Base-by-base conservation (phyloP, 2,329 filamentous ascomycete genomes). In the Torrubiella hemipterigena region DNA sequence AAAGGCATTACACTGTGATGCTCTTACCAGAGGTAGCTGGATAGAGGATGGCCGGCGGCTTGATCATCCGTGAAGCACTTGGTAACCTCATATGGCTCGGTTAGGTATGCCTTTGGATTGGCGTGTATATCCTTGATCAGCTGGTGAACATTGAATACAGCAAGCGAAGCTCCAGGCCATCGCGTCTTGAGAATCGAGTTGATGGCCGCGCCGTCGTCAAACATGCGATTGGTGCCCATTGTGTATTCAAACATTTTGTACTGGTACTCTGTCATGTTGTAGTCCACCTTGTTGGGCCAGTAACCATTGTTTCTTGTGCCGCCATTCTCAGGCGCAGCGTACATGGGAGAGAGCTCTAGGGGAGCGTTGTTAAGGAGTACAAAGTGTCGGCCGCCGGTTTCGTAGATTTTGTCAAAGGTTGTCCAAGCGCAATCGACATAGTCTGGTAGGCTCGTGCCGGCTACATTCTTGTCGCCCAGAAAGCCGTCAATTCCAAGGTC, bases 401-500 rank as follows among this genome's bases (percentile, higher is more conserved):
- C 10, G 22, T 24, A 24, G 6, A 24, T 6, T 11, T 14, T 24
- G 22, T 24, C 22, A 12, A 24, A 24, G 5, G 22, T 24, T 24
- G 22, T 12, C 22, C 22, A 24, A 24, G 22, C 22, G 10, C 22
- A 24, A 12, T 24, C 22, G 22, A 24, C 22, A 24, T n/a, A 24
- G 22, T 24, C 22, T 6, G 14, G 12, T 5, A 24, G 22, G 3
- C 69, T 77, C 16, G 72, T 74, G 10, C 66, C 69, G 0, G 57
- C 43, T 5, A 65, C 52, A 47, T 84, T 76, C 16, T 61, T 63
- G 46, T 84, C 77, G 5, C 67, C 72, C 19, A 87, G 50, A 46
- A 86, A 79, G 7, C 68, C 77, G 31, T 63, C 54, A 34, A 61
- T 63, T 15, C 81, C 81, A 8, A 89, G 59, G 45, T 91, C 82